These are phyloP conservation scores for Candida verbasci DNA, from an alignment of 805 yeast genomes.

Conservation along the genomic window DNA sequence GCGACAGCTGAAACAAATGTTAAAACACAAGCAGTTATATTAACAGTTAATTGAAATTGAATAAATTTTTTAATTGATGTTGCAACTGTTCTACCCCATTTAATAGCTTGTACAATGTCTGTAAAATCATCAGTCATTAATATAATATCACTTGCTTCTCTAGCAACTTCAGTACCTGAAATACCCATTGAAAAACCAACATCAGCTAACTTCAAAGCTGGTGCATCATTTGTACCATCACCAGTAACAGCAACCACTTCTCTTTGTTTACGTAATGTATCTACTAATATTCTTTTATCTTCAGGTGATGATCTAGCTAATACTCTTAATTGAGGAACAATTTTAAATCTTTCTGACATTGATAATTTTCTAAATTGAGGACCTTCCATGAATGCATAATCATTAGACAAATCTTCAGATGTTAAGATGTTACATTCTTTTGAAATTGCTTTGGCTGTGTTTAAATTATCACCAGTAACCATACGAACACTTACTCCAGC, in stretches of 20 bases:
- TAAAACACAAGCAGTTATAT: slow-evolving; percentile 90
- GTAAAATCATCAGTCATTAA: slow-evolving; percentile 92
- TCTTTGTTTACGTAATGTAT: slow-evolving; percentile 69
- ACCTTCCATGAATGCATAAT: slow-evolving; percentile 81
- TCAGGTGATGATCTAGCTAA: slow-evolving; percentile 95
- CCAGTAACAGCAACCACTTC: slow-evolving; percentile 99
- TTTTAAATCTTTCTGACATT: slow-evolving; percentile 47
- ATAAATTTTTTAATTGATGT: slow-evolving; percentile 91
- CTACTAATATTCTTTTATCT: slow-evolving; percentile 85
- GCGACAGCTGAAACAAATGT: slow-evolving; percentile 94
- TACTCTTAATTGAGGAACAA: slow-evolving; percentile 76
- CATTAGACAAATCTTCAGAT: slow-evolving; percentile 47
- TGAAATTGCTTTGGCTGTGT: slow-evolving; percentile 91
- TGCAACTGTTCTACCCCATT: slow-evolving; percentile 98
- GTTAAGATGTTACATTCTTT: slow-evolving; percentile 74
- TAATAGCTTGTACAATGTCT: slow-evolving; percentile 92
- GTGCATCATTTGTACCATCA: slow-evolving; percentile 99
- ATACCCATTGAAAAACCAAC: slow-evolving; percentile 99
- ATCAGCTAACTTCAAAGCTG: slow-evolving; percentile 93
- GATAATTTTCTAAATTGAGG: slow-evolving; percentile 75
- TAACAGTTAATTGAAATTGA: slow-evolving; percentile 95
- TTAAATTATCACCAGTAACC: slow-evolving; percentile 96
- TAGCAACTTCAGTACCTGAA: slow-evolving; percentile 96
- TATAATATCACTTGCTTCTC: slow-evolving; percentile 93
- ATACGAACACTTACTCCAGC: slow-evolving; percentile 96